Conservation (phyloP, 2,329 filamentous ascomycete genomes). For the Scolecobasidium constrictum region DNA sequence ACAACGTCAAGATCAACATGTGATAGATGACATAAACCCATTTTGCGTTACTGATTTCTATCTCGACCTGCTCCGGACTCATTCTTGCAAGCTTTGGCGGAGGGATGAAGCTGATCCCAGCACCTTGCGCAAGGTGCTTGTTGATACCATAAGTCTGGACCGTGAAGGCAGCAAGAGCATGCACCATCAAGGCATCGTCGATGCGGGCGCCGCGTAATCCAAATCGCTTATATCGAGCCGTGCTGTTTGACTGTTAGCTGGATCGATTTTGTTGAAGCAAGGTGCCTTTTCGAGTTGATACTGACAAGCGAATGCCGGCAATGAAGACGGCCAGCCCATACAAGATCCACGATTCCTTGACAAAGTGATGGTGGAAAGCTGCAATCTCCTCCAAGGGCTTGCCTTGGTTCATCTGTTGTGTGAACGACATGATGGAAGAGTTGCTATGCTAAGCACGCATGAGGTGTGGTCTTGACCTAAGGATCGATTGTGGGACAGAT, state of each 20-base stretch:
- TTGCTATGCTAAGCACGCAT: too few species aligned
- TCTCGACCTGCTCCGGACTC: background rate
- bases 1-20: background rate
- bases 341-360: background rate
- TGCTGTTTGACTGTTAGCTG: too few species aligned
- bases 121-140: background rate
- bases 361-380: background rate
- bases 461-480: too few species aligned
- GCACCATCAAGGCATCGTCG: background rate
- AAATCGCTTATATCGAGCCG: background rate
- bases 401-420: too few species aligned
- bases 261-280: too few species aligned
- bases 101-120: background rate
- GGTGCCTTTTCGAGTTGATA: too few species aligned
- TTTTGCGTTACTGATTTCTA: background rate
- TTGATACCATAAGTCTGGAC: background rate
- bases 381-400: too few species aligned
- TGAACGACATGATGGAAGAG: too few species aligned
- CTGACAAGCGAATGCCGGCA: background rate
- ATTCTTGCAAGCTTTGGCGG: background rate
- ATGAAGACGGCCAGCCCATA: background rate
- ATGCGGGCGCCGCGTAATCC: background rate
- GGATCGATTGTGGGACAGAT: too few species aligned
- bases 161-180: background rate
- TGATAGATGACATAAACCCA: background rate